A percentile compares a stretch with the other conserved stretches of the same genome.
These are phyloP conservation scores for Trypanosoma cruzi DNA, from an alignment of 208 protist species.

Conservation along the genomic window DNA sequence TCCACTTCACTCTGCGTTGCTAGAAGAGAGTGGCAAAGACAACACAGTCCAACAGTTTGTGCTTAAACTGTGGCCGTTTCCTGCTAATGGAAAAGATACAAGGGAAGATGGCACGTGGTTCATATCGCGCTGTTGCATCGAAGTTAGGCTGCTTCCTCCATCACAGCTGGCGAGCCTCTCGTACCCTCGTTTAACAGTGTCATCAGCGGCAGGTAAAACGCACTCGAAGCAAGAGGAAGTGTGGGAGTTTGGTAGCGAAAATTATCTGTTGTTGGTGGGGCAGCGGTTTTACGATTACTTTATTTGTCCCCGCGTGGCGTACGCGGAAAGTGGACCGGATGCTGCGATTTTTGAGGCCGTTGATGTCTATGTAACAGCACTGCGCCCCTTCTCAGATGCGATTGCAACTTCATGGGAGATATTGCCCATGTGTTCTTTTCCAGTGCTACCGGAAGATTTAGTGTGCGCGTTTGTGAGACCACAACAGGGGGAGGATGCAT, in stretches of 20 bases:
- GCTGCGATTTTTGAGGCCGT: conserved; percentile 4
- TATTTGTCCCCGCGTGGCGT: conserved; percentile 30
- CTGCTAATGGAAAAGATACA: background rate
- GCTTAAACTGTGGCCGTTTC: conserved; percentile 5
- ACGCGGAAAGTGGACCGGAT: background rate
- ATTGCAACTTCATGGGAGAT: conserved; percentile 9
- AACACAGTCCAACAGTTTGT: conserved; percentile 8
- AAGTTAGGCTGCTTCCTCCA: conserved; percentile 6
- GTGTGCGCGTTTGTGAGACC: conserved; percentile 26
- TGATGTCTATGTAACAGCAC: conserved; percentile 16
- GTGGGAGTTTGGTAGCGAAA: background rate
- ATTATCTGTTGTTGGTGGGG: conserved; percentile 25
- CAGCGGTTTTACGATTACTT: conserved; percentile 29
- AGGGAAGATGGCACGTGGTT: background rate
- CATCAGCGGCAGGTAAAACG: background rate
- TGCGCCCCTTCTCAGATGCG: background rate
- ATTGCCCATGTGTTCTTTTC: conserved; percentile 7
- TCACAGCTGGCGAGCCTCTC: background rate
- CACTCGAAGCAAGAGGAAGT: background rate
- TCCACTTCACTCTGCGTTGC: background rate
- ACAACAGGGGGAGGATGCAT: background rate
- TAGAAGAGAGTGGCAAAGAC: background rate
- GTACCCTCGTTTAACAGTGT: conserved; percentile 9
- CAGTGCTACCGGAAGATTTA: conserved; percentile 14
- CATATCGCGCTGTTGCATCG: conserved; percentile 17